Percentiles rank a stretch among this genome's conserved stretches.
phyloP scores from a whole-genome alignment of 2,329 filamentous ascomycete genomes.

The Epicoccum nigrum region DNA sequence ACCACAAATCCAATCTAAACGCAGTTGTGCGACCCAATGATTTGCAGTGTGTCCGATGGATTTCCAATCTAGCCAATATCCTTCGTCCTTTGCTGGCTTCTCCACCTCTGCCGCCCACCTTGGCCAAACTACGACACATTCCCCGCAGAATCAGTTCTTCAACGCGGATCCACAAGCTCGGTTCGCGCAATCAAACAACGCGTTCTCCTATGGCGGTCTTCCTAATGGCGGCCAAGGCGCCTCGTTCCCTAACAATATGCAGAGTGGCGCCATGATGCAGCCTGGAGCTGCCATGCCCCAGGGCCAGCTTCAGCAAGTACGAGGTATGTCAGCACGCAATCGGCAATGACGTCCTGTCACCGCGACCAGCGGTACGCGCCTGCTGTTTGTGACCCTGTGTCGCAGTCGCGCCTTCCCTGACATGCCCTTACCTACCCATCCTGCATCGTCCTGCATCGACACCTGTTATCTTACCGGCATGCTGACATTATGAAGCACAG shows the following conservation, averaged over 20 bases:
- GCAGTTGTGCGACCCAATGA: slow-evolving; percentile 49
- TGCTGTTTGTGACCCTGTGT: slow-evolving; percentile 21
- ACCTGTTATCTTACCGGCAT: slow-evolving; percentile 1
- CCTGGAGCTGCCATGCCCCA: slow-evolving; percentile 41
- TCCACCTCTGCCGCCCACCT: slow-evolving; percentile 38
- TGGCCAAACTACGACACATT: slow-evolving; percentile 29
- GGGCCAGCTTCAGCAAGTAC: slow-evolving; percentile 45
- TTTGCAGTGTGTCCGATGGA: slow-evolving; percentile 43
- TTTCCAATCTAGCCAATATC: slow-evolving; percentile 43
- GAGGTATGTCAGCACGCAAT: slow-evolving; percentile 42
- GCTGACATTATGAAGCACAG: slow-evolving; percentile 29
- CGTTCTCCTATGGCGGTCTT: slow-evolving; percentile 38
- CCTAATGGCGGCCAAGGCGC: slow-evolving; percentile 43
- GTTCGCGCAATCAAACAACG: slow-evolving; percentile 42
- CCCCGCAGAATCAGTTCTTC: slow-evolving; percentile 42
- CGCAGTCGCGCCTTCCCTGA: slow-evolving; percentile 11
- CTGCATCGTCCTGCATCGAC: neutral
- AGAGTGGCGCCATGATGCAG: slow-evolving; percentile 45
- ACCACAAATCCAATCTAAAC: slow-evolving; percentile 47
- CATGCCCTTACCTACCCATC: slow-evolving; percentile 6
- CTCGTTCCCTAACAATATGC: slow-evolving; percentile 33
- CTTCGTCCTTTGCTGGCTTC: slow-evolving; percentile 40
- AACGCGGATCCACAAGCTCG: slow-evolving; percentile 43
- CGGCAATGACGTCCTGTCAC: slow-evolving; percentile 29
- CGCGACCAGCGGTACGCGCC: slow-evolving; percentile 18